Evolutionary conservation across 805 yeast genomes (phyloP).

Genomic region (Pachysolen tannophilus): DNA sequence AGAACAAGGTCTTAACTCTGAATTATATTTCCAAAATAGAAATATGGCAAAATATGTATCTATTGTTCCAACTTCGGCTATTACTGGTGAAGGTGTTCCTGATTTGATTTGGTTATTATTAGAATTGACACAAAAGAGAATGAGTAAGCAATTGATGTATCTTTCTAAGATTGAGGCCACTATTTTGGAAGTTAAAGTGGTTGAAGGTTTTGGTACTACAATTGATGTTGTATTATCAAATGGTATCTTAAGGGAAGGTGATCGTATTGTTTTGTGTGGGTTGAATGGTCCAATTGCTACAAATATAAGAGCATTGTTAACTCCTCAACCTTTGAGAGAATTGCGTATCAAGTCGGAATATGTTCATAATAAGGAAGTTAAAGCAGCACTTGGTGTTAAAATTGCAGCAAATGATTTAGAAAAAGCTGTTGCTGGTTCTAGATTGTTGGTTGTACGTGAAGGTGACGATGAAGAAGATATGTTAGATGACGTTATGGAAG

Average conservation of each 20-base stretch:
- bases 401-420: conserved; percentile 97
- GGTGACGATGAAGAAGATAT: conserved; percentile 97
- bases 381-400: conserved; percentile 98
- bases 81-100: conserved; percentile 99
- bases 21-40: conserved; percentile 90
- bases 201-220: conserved; percentile 98
- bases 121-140: conserved; percentile 95
- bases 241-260: conserved; percentile 93
- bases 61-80: conserved; percentile 97
- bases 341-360: conserved; percentile 95
- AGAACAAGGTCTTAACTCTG: conserved; percentile 98
- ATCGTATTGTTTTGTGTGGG: conserved; percentile 92
- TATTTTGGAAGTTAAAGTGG: conserved; percentile 91
- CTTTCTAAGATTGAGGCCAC: conserved; percentile 93
- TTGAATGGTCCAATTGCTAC: conserved; percentile 98
- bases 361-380: conserved; percentile 93
- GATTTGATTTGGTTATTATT: conserved; percentile 92
- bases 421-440: conserved; percentile 98
- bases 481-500: conserved; percentile 99
- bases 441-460: conserved; percentile 89
- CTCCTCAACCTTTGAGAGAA: conserved; percentile 97
- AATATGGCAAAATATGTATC: conserved; percentile 91
- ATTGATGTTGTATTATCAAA: conserved; percentile 97
- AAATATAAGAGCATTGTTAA: conserved; percentile 86
- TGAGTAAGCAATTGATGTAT: conserved; percentile 98